Evolutionary conservation across 1,284 basidiomycete genomes (phyloP).

Genomic region (Ganoderma sinense): DNA sequence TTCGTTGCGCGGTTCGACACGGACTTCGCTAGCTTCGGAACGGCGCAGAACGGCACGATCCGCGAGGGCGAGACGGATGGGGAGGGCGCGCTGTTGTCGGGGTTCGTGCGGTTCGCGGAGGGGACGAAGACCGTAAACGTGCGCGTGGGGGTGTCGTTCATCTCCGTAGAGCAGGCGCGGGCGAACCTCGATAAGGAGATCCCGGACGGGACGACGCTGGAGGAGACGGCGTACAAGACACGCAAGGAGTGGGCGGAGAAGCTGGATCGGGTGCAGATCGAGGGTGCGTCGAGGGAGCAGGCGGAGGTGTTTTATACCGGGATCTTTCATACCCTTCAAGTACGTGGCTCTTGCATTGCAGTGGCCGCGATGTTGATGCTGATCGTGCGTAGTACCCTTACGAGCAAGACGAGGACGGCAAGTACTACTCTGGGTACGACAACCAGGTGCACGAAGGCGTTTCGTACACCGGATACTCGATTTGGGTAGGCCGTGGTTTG

Average conservation of each 20-base stretch:
- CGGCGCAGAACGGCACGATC: slow-evolving; percentile 56
- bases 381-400: slow-evolving; percentile 83
- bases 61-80: slow-evolving; percentile 39
- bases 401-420: slow-evolving; percentile 73
- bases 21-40: slow-evolving; percentile 56
- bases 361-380: too few species aligned
- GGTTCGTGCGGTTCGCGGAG: slow-evolving; percentile 60
- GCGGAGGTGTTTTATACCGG: slow-evolving; percentile 71
- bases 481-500: slow-evolving; percentile 63
- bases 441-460: slow-evolving; percentile 65
- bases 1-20: slow-evolving; percentile 79
- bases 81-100: slow-evolving; percentile 57
- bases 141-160: slow-evolving; percentile 80
- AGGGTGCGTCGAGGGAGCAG: slow-evolving; percentile 61
- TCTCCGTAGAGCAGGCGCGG: slow-evolving; percentile 79
- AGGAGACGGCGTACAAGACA: slow-evolving; percentile 65
- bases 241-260: slow-evolving; percentile 78
- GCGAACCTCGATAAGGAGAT: slow-evolving; percentile 69
- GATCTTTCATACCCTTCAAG: slow-evolving; percentile 75
- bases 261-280: slow-evolving; percentile 66
- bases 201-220: slow-evolving; percentile 65
- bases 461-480: slow-evolving; percentile 86
- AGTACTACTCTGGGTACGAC: slow-evolving; percentile 84
- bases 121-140: slow-evolving; percentile 57
- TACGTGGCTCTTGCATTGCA: too few species aligned